phyloP scores from a whole-genome alignment of 495 filamentous ascomycete species.

The Neurospora tetraspora region DNA sequence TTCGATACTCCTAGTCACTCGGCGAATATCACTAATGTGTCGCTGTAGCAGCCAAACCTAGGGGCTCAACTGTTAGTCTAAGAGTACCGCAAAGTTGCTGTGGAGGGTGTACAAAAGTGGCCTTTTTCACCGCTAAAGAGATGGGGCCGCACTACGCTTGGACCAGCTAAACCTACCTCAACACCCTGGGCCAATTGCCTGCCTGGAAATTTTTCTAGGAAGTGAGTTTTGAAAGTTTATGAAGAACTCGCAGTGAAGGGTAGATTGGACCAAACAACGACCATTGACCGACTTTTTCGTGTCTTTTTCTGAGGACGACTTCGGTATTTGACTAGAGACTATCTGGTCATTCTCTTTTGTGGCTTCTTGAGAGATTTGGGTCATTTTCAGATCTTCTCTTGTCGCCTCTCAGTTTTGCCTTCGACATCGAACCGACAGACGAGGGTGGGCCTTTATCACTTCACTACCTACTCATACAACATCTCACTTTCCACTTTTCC shows the following conservation, averaged over 20 bases:
- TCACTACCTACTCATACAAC: background rate
- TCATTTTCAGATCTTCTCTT: background rate
- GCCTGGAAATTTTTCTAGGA: slow-evolving; percentile 14
- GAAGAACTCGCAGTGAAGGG: background rate
- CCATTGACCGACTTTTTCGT: background rate
- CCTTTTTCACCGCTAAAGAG: too few species aligned
- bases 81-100: too few species aligned
- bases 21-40: too few species aligned
- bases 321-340: background rate
- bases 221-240: background rate
- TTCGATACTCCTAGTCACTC: too few species aligned
- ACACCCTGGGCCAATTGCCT: background rate
- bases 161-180: background rate
- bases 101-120: too few species aligned
- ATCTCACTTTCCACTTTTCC: background rate
- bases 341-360: background rate
- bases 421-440: background rate
- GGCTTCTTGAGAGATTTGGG: background rate
- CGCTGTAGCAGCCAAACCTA: too few species aligned
- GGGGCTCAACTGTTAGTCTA: too few species aligned
- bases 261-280: background rate
- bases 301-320: background rate
- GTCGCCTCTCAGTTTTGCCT: background rate
- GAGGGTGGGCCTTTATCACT: background rate
- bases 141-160: background rate